Evolutionary conservation across 2,329 filamentous ascomycete genomes (phyloP).

Genomic region (Fusarium udum): DNA sequence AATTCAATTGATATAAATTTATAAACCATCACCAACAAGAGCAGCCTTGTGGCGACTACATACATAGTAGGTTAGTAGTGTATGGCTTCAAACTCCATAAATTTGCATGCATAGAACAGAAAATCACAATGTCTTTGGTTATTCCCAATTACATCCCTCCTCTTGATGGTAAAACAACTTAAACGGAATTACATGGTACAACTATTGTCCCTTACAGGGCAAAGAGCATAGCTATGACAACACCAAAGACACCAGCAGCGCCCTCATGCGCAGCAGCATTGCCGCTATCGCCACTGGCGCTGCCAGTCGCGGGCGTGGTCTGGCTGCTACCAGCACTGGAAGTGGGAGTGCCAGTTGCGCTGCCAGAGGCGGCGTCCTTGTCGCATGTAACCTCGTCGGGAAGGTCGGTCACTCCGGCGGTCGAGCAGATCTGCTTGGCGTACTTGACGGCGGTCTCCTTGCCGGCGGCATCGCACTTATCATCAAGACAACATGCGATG

Average conservation of each 20-base stretch:
- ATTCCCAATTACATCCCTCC: constrained; percentile 6
- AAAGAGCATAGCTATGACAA: constrained; percentile 42
- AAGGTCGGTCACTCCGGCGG: constrained; percentile 46
- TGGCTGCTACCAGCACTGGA: constrained; percentile 6
- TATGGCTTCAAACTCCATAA: constrained; percentile 23
- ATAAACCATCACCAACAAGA: constrained; percentile 1
- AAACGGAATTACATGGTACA: neutral
- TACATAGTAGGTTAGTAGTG: neutral
- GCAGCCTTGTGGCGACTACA: constrained; percentile 9
- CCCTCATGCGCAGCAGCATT: constrained; percentile 25
- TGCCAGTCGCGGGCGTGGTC: neutral
- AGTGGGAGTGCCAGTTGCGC: constrained; percentile 15
- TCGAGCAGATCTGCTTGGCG: constrained; percentile 52
- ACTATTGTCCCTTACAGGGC: constrained; percentile 37
- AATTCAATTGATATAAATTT: neutral
- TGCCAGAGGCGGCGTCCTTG: constrained; percentile 14
- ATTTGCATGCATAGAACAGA: constrained; percentile 13
- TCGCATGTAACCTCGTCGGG: constrained; percentile 52
- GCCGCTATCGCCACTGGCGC: neutral
- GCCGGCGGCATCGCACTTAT: constrained; percentile 47
- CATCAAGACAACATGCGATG: constrained; percentile 55
- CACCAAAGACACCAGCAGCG: constrained; percentile 40
- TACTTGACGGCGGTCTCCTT: constrained; percentile 49
- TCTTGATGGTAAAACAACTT: neutral
- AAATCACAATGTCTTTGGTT: neutral